Evolutionary conservation across 2,329 filamentous ascomycete species (phyloP).

Genomic region (Sporothrix schenckii): DNA sequence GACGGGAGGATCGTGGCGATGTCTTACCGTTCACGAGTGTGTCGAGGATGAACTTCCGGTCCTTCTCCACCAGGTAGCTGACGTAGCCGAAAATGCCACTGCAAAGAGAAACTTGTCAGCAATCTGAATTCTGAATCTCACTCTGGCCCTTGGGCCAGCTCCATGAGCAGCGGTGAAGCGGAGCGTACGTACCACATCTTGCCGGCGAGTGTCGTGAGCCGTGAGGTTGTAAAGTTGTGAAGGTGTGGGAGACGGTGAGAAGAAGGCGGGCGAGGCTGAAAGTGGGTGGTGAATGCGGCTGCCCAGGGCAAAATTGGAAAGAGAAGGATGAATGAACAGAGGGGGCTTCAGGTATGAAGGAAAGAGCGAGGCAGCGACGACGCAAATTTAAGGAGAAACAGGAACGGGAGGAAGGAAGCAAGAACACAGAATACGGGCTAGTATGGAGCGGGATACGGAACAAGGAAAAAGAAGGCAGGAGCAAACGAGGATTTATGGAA

Average conservation of each 20-base stretch:
- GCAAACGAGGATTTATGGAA: constrained; percentile 21
- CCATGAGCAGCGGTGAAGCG: neutral
- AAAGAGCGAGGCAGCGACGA: constrained; percentile 13
- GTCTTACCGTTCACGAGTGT: constrained; percentile 89
- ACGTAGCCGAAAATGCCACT: constrained; percentile 98
- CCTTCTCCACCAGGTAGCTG: constrained; percentile 99
- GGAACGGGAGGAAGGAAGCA: constrained; percentile 14
- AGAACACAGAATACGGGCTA: constrained; percentile 3
- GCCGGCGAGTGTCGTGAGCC: neutral
- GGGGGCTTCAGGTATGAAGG: neutral
- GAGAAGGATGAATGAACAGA: neutral
- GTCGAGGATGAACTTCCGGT: constrained; percentile 93
- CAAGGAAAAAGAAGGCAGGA: constrained; percentile 12
- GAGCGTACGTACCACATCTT: constrained; percentile 23
- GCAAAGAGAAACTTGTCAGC: constrained; percentile 30
- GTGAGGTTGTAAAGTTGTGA: neutral
- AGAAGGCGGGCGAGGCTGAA: constrained; percentile 16
- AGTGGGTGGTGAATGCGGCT: neutral
- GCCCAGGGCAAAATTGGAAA: constrained; percentile 3
- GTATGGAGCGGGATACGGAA: constrained; percentile 7
- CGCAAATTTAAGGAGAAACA: constrained; percentile 15
- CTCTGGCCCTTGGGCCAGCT: no score
- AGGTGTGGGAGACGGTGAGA: constrained; percentile 3
- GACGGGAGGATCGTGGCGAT: no score
- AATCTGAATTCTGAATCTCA: neutral